Base-by-base conservation (phyloP, 148 eudicot genomes). In the Diospyros lotus region DNA sequence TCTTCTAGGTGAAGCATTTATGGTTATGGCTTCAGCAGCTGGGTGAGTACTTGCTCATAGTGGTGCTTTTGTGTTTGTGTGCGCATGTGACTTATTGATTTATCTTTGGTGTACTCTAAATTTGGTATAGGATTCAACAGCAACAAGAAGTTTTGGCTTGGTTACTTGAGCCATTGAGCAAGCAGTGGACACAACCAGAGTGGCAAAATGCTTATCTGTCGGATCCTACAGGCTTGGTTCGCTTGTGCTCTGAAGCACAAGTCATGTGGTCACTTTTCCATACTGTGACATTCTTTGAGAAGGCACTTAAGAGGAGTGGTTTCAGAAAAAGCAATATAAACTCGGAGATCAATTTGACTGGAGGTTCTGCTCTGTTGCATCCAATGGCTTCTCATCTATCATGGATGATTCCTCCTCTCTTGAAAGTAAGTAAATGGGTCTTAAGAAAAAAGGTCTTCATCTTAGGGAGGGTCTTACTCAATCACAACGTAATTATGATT, bases 211-310 rank as follows among this genome's bases (percentile, higher is more conserved):
- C 88, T 61, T 93, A 89, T 86, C 77, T 96, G 79, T 91, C 94
- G 66, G 92, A 93, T 48, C 97, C 97, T 51, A 75, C 88, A 71
- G 92, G 95, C 80, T 75, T 96, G 76, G 90, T 93, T 88, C 86
- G 79, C 58, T 85, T 96, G 82, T 96, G 97, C 83, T 81, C 87
- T 41, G 89, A 93, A 59, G 78, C 94, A 53, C 89, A 82, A 65
- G 83, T 93, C 73, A 96, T 93, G 99, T 96, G 99, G 99, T 93
- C 97, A 73, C 82, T 96, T 72, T 96, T 93, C 76, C 99, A 96
- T 81, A 93, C 91, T 1, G 89, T 96, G 2, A 96, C 99, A 71
- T 96, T 96, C 82, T 96, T 96, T 77, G 99, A 96, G 85, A 91
- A 90, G 84, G 99, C 99, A 61, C 82, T 96, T 75, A 96, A 96